phyloP scores from a whole-genome alignment of 495 filamentous ascomycete species.

The Poronia punctata region DNA sequence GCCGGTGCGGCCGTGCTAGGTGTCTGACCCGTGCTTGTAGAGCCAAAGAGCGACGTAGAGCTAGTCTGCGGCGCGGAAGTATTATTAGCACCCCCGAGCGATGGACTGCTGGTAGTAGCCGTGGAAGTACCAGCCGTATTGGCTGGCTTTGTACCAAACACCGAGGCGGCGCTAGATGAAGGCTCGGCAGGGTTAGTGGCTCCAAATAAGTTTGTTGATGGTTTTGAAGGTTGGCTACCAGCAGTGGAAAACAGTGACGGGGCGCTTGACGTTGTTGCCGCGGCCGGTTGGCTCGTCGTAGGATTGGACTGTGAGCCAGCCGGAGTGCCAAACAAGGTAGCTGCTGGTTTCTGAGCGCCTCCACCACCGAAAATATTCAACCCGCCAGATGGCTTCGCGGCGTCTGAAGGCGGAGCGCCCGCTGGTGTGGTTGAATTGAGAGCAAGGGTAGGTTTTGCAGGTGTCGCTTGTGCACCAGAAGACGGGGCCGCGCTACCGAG shows the following conservation, averaged over 20 bases:
- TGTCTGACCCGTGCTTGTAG: slow-evolving; percentile 8
- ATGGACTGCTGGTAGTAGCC: neutral
- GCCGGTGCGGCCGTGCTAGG: slow-evolving; percentile 14
- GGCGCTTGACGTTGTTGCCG: slow-evolving; percentile 6
- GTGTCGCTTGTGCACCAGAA: slow-evolving; percentile 16
- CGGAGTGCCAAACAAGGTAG: slow-evolving; percentile 11
- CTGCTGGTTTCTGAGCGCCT: slow-evolving; percentile 10
- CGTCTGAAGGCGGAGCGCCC: slow-evolving; percentile 47
- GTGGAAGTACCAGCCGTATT: slow-evolving; percentile 7
- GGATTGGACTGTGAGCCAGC: slow-evolving; percentile 9
- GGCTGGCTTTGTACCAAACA: slow-evolving; percentile 18
- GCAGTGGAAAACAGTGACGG: slow-evolving; percentile 13
- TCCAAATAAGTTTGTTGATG: slow-evolving; percentile 13
- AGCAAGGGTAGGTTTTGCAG: slow-evolving; percentile 37
- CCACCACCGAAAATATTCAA: slow-evolving; percentile 14
- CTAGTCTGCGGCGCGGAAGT: slow-evolving; percentile 11
- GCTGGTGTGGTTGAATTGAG: slow-evolving; percentile 57
- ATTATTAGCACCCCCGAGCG: slow-evolving; percentile 11
- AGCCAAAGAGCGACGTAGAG: slow-evolving; percentile 13
- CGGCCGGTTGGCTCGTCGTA: slow-evolving; percentile 10
- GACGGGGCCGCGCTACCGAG: slow-evolving; percentile 22
- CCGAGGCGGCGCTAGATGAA: slow-evolving; percentile 6
- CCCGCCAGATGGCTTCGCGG: slow-evolving; percentile 12
- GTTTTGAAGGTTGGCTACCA: slow-evolving; percentile 6
- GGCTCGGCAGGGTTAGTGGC: slow-evolving; percentile 17